Evolutionary conservation across 2,329 filamentous ascomycete species (phyloP).

Genomic region (Calonectria henricotiae): DNA sequence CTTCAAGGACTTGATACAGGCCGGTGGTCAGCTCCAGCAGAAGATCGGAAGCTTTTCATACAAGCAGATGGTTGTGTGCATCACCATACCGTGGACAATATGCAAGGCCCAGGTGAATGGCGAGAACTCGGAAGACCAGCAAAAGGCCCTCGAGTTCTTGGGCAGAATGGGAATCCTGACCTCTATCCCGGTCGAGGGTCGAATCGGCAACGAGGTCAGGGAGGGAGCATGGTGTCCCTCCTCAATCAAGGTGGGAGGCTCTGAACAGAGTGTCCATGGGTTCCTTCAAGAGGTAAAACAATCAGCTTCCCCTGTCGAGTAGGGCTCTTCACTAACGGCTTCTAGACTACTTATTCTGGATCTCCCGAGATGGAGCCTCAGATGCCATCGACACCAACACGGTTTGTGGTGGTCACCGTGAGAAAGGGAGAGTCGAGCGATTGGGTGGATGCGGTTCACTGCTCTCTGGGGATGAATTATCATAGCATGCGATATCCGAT

Average conservation of each 20-base stretch:
- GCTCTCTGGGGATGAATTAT: slow-evolving; percentile 31
- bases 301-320: too few relatives aligned
- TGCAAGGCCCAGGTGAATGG: slow-evolving; percentile 20
- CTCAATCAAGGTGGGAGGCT: slow-evolving; percentile 22
- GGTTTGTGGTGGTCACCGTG: slow-evolving; percentile 35
- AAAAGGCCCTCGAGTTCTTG: slow-evolving; percentile 28
- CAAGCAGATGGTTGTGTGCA: slow-evolving; percentile 38
- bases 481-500: slow-evolving; percentile 29
- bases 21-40: slow-evolving; percentile 26
- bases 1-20: slow-evolving; percentile 34
- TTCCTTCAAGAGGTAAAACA: slow-evolving; percentile 35
- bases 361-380: slow-evolving; percentile 31
- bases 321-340: background rate
- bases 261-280: slow-evolving; percentile 32
- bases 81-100: slow-evolving; percentile 33
- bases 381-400: slow-evolving; percentile 27
- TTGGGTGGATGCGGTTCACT: slow-evolving; percentile 35
- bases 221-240: slow-evolving; percentile 36
- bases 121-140: slow-evolving; percentile 24
- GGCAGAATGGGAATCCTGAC: slow-evolving; percentile 33
- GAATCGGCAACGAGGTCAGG: slow-evolving; percentile 17
- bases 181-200: slow-evolving; percentile 23
- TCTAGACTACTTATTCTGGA: slow-evolving; percentile 32
- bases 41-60: slow-evolving; percentile 33
- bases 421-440: slow-evolving; percentile 32